Conservation (phyloP, 768 basidiomycete genomes). For the Naganishia onofrii region DNA sequence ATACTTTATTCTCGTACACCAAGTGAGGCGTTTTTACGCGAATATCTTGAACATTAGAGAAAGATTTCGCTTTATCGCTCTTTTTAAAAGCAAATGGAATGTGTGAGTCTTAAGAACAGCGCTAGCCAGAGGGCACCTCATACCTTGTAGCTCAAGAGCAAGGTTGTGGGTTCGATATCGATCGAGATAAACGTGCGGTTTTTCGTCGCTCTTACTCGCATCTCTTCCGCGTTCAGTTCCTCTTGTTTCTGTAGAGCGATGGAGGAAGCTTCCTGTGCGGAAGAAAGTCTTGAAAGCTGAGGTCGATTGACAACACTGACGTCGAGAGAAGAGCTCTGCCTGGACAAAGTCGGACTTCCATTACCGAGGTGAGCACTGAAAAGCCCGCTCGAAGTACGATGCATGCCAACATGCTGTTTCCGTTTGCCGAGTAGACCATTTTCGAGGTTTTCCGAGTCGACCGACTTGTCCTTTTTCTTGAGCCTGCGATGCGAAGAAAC, state of each 20-base stretch:
- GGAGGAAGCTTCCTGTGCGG: neutral
- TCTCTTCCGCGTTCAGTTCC: slow-evolving; percentile 47
- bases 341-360: slow-evolving; percentile 8
- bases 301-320: neutral
- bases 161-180: slow-evolving; percentile 60
- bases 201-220: slow-evolving; percentile 66
- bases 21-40: slow-evolving; percentile 77
- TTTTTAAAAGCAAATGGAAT: slow-evolving; percentile 29
- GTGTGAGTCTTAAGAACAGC: slow-evolving; percentile 50
- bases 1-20: slow-evolving; percentile 59
- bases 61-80: slow-evolving; percentile 40
- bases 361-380: slow-evolving; percentile 1
- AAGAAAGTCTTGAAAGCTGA: neutral
- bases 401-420: neutral
- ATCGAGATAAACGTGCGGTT: slow-evolving; percentile 77
- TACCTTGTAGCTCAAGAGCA: slow-evolving; percentile 69
- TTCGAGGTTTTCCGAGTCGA: slow-evolving; percentile 8
- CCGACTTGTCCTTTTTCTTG: slow-evolving; percentile 23
- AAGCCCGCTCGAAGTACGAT: slow-evolving; percentile 14
- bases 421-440: slow-evolving; percentile 1
- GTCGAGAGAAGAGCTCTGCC: slow-evolving; percentile 11
- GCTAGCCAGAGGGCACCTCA: neutral
- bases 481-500: slow-evolving; percentile 17
- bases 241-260: neutral
- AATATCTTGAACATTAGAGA: slow-evolving; percentile 66